phyloP scores from a whole-genome alignment of 169 alveolate species.

The Perkinsus marinus region DNA sequence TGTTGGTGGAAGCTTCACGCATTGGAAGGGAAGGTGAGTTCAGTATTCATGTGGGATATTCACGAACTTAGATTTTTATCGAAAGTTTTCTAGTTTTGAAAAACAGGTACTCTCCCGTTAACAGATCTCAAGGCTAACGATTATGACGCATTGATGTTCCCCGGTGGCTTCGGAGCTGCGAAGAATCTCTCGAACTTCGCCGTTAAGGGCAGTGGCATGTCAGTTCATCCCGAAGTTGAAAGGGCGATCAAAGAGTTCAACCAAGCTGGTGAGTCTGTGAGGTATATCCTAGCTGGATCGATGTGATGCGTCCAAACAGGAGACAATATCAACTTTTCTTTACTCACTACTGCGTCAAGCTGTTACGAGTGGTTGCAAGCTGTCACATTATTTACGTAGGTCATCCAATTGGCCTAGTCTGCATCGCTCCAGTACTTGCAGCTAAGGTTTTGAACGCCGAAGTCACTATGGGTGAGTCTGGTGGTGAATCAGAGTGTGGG shows the following conservation, averaged over 20 bases:
- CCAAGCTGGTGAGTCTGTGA: not conserved
- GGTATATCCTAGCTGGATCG: not conserved
- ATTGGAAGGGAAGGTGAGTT: constrained; percentile 36
- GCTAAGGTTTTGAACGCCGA: constrained; percentile 37
- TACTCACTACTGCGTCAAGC: too few species aligned
- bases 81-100: too few species aligned
- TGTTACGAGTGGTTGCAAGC: too few species aligned
- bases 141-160: constrained; percentile 37
- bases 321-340: too few species aligned
- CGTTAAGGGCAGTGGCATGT: constrained; percentile 35
- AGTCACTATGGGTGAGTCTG: constrained; percentile 32
- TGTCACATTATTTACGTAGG: too few species aligned
- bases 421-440: constrained; percentile 41
- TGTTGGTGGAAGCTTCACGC: constrained; percentile 39
- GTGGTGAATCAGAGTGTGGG: too few species aligned
- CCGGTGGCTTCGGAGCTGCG: constrained; percentile 60
- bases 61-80: too few species aligned
- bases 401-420: constrained; percentile 34
- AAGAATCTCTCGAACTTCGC: constrained; percentile 38
- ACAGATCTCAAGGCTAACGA: constrained; percentile 12
- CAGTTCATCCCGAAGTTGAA: constrained; percentile 24
- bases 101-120: not conserved
- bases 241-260: constrained; percentile 18
- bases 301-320: too few species aligned
- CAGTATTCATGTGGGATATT: too few species aligned